Evolutionary conservation across 2,329 filamentous ascomycete genomes (phyloP).

Genomic region (Phialophora chinensis): DNA sequence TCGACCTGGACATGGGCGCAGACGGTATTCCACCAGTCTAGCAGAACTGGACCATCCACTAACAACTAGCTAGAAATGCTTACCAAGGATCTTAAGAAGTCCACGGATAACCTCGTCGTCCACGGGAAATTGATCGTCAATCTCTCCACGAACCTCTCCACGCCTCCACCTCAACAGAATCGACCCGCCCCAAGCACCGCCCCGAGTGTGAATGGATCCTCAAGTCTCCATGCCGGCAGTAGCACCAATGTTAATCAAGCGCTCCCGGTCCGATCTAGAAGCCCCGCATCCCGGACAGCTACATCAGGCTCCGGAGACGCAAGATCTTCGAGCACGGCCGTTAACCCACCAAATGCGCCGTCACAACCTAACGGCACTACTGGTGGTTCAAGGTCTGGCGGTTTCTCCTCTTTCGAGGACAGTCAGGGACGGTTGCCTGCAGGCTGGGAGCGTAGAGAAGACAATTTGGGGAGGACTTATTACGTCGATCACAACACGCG

Average conservation of each 20-base stretch:
- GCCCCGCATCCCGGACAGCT: conserved; percentile 41
- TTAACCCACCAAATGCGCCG: conserved; percentile 46
- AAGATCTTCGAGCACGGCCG: conserved; percentile 40
- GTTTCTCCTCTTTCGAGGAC: conserved; percentile 94
- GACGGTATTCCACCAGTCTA: conserved; percentile 70
- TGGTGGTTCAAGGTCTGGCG: conserved; percentile 55
- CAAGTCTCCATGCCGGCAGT: conserved; percentile 26
- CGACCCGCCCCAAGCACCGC: conserved; percentile 33
- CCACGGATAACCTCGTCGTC: conserved; percentile 95
- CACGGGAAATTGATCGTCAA: conserved; percentile 98
- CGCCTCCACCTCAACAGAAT: conserved; percentile 42
- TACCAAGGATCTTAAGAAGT: conserved; percentile 94
- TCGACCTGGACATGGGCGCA: conserved; percentile 85
- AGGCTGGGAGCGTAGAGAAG: conserved; percentile 95
- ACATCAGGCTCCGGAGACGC: conserved; percentile 41
- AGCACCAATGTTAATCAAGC: conserved; percentile 32
- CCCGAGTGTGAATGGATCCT: conserved; percentile 32
- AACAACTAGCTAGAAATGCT: conserved; percentile 75
- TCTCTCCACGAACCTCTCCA: conserved; percentile 84
- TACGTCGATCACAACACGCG: conserved; percentile 98
- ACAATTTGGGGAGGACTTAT: conserved; percentile 92
- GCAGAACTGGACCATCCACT: conserved; percentile 23
- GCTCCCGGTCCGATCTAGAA: conserved; percentile 41
- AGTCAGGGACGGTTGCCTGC: conserved; percentile 88
- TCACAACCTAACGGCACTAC: conserved; percentile 12